Evolutionary conservation across 345 rosid genomes (phyloP), one percentile per base, ranked within the genome.

Genomic region (Gossypium longicalyx): DNA sequence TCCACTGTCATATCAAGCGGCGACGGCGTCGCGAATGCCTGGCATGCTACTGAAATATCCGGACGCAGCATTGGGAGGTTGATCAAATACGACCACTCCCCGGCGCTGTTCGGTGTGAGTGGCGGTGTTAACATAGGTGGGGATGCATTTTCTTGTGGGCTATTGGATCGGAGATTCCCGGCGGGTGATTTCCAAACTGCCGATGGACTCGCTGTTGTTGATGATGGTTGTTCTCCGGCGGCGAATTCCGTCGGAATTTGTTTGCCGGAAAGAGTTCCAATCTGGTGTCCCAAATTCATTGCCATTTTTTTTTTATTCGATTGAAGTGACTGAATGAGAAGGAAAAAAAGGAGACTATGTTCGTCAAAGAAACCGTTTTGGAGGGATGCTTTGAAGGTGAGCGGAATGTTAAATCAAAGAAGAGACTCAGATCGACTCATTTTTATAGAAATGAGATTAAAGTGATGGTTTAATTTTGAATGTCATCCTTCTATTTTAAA

Each of bases 21-120:
- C 12, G 69, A 58, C 16, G 82, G 85, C 74, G 80, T 52, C 76
- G 83, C 80, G 65, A 74, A 89, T n/a, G 98, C 97, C 2, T 76
- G 86, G 74, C 96, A 88, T 64, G 89, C 91, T 48, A 81, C 86
- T 22, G 93, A 82, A 58, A 91, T 92, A 85, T 90, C 94, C 38
- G 89, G 80, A 2, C 94, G 89, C 52, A 82, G 86, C 59, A 77
- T 81, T 53, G 83, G 70, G 5, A 57, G 61, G 4, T 81, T 79
- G 11, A 85, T 70, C 4, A 83, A 73, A 9, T 89, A 86, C 52
- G 91, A 85, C 79, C 85, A 76, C 80, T 4, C 38, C 9, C 25
- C 59, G 16, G 45, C 47, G 23, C 54, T 15, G 9, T 84, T 80
- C 60, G 97, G 98, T 73, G 93, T 89, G 67, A 81, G n/a, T 53